Evolutionary conservation across 148 eudicot genomes (phyloP).

Genomic region (Pharnaceum exiguum): DNA sequence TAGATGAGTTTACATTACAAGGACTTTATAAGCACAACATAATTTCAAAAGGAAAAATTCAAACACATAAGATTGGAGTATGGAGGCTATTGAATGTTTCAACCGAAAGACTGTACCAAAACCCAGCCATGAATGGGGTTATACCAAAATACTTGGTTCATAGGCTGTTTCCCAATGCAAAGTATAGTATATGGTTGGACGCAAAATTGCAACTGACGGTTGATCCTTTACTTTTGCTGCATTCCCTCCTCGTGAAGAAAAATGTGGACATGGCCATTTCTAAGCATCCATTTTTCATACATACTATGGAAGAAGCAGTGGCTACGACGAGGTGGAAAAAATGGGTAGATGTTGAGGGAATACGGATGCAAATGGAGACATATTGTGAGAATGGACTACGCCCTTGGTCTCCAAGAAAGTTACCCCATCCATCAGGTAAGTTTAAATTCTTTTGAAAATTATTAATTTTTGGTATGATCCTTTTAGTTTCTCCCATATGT

Average conservation of each 20-base stretch:
- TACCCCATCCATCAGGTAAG: conserved; percentile 82
- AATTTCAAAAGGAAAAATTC: conserved; percentile 27
- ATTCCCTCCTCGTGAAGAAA: conserved; percentile 58
- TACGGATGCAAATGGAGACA: conserved; percentile 72
- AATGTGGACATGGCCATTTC: conserved; percentile 86
- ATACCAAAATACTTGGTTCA: conserved; percentile 85
- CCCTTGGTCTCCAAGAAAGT: conserved; percentile 77
- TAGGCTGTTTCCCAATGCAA: conserved; percentile 75
- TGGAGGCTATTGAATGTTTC: conserved; percentile 74
- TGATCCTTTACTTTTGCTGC: conserved; percentile 80
- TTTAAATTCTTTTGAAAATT: not conserved
- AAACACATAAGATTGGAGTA: conserved; percentile 53
- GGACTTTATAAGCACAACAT: conserved; percentile 51
- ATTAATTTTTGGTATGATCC: not conserved
- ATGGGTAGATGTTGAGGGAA: conserved; percentile 69
- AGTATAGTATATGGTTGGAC: conserved; percentile 82
- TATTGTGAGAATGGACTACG: conserved; percentile 81
- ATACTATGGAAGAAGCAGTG: conserved; percentile 94
- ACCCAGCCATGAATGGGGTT: conserved; percentile 88
- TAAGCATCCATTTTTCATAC: conserved; percentile 57
- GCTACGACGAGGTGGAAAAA: conserved; percentile 94
- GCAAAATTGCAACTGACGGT: conserved; percentile 83
- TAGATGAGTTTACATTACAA: conserved; percentile 59
- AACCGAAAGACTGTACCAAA: conserved; percentile 36
- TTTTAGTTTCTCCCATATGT: not conserved